Conservation (phyloP, 805 yeast species). For the Jamesozyma spencerorum region DNA sequence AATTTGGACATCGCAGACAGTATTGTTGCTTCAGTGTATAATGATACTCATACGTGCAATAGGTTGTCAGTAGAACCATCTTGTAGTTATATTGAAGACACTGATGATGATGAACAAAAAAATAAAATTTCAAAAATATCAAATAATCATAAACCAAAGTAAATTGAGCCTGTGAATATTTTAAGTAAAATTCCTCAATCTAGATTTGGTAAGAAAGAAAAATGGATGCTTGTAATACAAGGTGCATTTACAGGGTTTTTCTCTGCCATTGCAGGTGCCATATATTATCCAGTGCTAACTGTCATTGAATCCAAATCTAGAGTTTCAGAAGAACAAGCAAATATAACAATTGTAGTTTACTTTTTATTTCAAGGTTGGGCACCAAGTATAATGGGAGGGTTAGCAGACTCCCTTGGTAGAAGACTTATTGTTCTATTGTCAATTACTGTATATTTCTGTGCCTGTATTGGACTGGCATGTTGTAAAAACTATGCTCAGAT, state of each 20-base stretch:
- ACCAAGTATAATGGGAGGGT: constrained; percentile 58
- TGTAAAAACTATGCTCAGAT: constrained; percentile 49
- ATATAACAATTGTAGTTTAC: constrained; percentile 69
- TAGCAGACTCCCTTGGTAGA: constrained; percentile 67
- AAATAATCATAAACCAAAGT: constrained; percentile 4
- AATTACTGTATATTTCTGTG: constrained; percentile 44
- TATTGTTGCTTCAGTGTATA: too few species aligned
- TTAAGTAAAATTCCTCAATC: constrained; percentile 36
- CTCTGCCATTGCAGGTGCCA: constrained; percentile 67
- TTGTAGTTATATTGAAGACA: background rate
- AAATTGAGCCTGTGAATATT: constrained; percentile 7
- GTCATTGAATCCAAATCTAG: constrained; percentile 45
- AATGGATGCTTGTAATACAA: constrained; percentile 32
- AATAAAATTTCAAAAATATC: background rate
- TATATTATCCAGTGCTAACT: constrained; percentile 71
- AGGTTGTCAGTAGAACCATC: background rate
- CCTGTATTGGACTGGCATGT: constrained; percentile 59
- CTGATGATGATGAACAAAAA: background rate
- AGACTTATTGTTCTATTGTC: constrained; percentile 56
- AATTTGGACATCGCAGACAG: too few species aligned
- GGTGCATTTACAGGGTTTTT: constrained; percentile 46
- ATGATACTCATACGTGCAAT: too few species aligned
- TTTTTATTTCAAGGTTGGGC: constrained; percentile 66
- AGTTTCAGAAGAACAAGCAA: constrained; percentile 48
- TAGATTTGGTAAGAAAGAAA: constrained; percentile 36